Percentiles rank a stretch among this genome's conserved stretches.
phyloP scores from a whole-genome alignment of 768 basidiomycete genomes.

The Collybiopsis confluens region DNA sequence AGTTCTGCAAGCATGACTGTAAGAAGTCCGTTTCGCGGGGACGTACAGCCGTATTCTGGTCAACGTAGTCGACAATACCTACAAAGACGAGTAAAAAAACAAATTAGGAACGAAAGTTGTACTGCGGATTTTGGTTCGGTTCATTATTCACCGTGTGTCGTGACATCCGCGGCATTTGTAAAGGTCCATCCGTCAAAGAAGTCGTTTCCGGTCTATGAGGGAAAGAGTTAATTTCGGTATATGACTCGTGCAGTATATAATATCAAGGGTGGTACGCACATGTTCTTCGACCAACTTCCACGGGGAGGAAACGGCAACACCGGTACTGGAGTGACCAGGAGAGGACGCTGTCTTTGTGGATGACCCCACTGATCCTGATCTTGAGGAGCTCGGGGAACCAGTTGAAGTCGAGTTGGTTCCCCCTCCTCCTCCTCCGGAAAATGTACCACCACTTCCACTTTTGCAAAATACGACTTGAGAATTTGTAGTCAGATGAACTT shows the following conservation, averaged over 20 bases:
- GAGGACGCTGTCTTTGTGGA: constrained; percentile 3
- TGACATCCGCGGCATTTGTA: constrained; percentile 66
- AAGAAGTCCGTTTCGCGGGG: neutral
- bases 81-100: constrained; percentile 14
- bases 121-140: neutral
- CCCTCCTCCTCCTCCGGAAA: no score
- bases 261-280: constrained; percentile 31
- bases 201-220: constrained; percentile 48
- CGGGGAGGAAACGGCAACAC: constrained; percentile 33
- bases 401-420: neutral
- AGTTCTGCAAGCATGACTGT: no score
- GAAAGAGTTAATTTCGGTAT: neutral
- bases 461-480: constrained; percentile 3
- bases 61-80: constrained; percentile 66
- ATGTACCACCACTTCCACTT: neutral
- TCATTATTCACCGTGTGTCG: constrained; percentile 23
- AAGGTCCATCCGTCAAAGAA: constrained; percentile 89
- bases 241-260: neutral
- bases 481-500: neutral
- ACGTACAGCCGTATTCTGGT: constrained; percentile 56
- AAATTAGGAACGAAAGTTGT: neutral
- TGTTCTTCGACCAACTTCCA: constrained; percentile 61
- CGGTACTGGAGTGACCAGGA: neutral
- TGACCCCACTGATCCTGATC: neutral
- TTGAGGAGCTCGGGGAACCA: neutral